phyloP scores from a whole-genome alignment of 768 basidiomycete species.

The Lentinula edodes region DNA sequence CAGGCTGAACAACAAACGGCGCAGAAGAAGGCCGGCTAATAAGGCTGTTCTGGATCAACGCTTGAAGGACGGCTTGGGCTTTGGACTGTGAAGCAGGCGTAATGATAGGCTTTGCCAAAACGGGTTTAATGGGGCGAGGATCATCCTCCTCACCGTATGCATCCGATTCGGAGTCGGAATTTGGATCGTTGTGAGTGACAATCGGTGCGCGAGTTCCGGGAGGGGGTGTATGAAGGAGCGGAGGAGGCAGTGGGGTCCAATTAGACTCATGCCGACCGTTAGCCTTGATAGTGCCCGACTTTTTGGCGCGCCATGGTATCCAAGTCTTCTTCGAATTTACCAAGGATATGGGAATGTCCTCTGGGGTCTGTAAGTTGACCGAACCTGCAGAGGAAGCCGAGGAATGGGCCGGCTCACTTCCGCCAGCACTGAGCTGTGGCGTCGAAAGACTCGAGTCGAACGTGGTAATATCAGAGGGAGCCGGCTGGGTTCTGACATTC shows the following conservation, averaged over 20 bases:
- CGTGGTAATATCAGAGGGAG: not conserved
- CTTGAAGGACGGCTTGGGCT: slow-evolving; percentile 33
- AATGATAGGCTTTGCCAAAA: slow-evolving; percentile 13
- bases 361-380: slow-evolving; percentile 54
- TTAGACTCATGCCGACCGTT: slow-evolving; percentile 19
- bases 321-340: slow-evolving; percentile 37
- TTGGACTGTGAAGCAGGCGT: slow-evolving; percentile 22
- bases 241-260: slow-evolving; percentile 25
- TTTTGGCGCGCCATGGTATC: slow-evolving; percentile 51
- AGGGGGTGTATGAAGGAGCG: slow-evolving; percentile 16
- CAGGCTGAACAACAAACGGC: slow-evolving; percentile 40
- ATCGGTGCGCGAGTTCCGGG: slow-evolving; percentile 8
- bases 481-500: not conserved
- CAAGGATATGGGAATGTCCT: slow-evolving; percentile 34
- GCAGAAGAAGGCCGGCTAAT: slow-evolving; percentile 32
- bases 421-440: slow-evolving; percentile 28
- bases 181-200: slow-evolving; percentile 28
- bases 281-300: slow-evolving; percentile 19
- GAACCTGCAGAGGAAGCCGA: slow-evolving; percentile 61
- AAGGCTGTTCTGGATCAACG: slow-evolving; percentile 43
- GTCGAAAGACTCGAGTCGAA: slow-evolving; percentile 13
- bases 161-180: slow-evolving; percentile 32
- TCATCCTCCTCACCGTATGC: slow-evolving; percentile 15
- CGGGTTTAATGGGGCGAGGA: slow-evolving; percentile 9
- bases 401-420: slow-evolving; percentile 35